phyloP scores from a whole-genome alignment of 2,329 filamentous ascomycete species.

The Camptophora hylomeconis region DNA sequence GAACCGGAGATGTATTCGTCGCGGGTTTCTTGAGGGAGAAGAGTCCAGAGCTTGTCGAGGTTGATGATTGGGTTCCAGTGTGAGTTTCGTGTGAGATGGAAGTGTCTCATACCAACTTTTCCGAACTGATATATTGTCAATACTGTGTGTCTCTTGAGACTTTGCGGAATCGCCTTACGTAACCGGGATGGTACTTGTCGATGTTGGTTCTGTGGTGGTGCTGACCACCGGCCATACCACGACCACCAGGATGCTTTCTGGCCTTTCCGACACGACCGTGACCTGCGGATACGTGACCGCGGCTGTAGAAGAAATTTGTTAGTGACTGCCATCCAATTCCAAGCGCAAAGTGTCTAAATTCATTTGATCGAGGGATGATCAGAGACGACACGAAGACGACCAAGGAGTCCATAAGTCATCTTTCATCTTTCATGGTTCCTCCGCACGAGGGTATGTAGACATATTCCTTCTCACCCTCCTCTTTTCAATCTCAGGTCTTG shows the following conservation, averaged over 20 bases:
- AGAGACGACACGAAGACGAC: too few species aligned
- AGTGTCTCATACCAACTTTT: slow-evolving; percentile 89
- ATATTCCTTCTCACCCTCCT: too few species aligned
- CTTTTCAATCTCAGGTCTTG: too few species aligned
- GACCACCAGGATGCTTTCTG: slow-evolving; percentile 75
- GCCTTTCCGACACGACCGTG: slow-evolving; percentile 98
- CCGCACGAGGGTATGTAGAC: too few species aligned
- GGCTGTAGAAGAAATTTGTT: slow-evolving; percentile 40
- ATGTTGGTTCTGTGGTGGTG: slow-evolving; percentile 95
- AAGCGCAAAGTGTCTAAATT: slow-evolving; percentile 8
- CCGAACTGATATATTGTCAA: slow-evolving; percentile 38
- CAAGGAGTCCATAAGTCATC: too few species aligned
- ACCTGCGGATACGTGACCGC: slow-evolving; percentile 96
- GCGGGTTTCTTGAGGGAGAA: slow-evolving; percentile 84
- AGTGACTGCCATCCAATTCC: slow-evolving; percentile 14
- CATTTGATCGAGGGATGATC: neutral
- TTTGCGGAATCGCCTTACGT: slow-evolving; percentile 56
- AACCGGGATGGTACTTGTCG: slow-evolving; percentile 93
- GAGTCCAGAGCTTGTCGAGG: slow-evolving; percentile 97
- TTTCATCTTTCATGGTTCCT: too few species aligned
- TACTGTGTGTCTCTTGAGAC: neutral
- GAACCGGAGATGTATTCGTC: slow-evolving; percentile 73
- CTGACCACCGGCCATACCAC: slow-evolving; percentile 92
- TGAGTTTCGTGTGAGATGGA: slow-evolving; percentile 91
- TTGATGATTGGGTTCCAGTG: slow-evolving; percentile 99